A percentile compares a stretch with the other conserved stretches of the same genome.
Evolutionary conservation across 257 asterid genomes (phyloP).

Genomic region (Scutellaria minor): DNA sequence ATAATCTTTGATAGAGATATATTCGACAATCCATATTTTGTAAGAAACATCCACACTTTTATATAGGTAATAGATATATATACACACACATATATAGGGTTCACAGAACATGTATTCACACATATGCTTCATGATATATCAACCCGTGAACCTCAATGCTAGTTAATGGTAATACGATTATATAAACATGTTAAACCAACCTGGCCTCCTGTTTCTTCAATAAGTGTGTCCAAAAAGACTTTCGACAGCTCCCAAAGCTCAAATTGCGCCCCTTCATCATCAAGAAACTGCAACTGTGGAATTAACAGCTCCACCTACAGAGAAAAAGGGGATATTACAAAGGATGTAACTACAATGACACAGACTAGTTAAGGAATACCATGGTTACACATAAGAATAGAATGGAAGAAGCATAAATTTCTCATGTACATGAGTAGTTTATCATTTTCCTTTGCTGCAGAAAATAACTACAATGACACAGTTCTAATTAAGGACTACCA

Average conservation of each 20-base stretch:
- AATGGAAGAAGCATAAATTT: background rate
- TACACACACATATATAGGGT: background rate
- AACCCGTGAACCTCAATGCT: background rate
- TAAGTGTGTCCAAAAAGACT: conserved; percentile 75
- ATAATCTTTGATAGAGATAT: too few species aligned
- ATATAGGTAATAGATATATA: too few species aligned
- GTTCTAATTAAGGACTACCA: background rate
- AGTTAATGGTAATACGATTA: conserved; percentile 18
- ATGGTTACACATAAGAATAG: background rate
- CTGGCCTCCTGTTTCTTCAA: conserved; percentile 80
- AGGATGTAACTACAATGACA: background rate
- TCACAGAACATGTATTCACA: conserved; percentile 12
- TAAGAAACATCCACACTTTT: too few species aligned
- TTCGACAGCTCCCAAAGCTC: conserved; percentile 92
- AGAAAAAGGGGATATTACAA: conserved; percentile 1
- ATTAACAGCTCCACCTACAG: conserved; percentile 88
- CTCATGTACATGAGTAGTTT: conserved; percentile 14
- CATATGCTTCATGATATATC: background rate
- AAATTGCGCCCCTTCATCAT: conserved; percentile 93
- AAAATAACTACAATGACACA: background rate
- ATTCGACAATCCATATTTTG: too few species aligned
- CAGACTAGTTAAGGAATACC: background rate
- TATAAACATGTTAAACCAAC: conserved; percentile 41
- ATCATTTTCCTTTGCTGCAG: background rate
- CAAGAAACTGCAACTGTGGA: conserved; percentile 93